Base-by-base conservation (phyloP, 768 basidiomycete species). In the Leccinum imitatum region DNA sequence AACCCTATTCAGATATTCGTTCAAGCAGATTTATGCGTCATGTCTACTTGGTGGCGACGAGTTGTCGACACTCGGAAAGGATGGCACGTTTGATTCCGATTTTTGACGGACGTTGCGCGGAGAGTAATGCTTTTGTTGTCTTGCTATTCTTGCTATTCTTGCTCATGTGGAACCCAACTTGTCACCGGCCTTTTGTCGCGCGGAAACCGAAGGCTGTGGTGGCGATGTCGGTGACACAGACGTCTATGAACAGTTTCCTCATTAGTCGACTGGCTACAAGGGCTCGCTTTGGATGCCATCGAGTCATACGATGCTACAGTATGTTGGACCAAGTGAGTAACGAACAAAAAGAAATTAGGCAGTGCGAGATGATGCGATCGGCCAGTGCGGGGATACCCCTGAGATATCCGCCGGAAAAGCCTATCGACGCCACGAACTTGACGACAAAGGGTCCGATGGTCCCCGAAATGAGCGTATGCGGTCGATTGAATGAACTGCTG, bases 1-100 rank as follows among this genome's bases (percentile, higher is more conserved):
- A 39, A 14, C 50, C 39, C 52, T 31, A 6, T 23, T 57, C 54
- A 65, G 47, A 52, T 10, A 52, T 10, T 15, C 15, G 7, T 71
- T 69, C 37, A 55, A 66, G 62, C 67, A 69, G 63, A 59, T 56
- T 9, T 78, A 75, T 57, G 76, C 72, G 6, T 74, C 75, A 19
- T 79, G 78, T 57, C 58, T 80, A 2, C 63, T 80, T 8, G 70
- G 68, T 48, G 70, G 76, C 15, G 67, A 71, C 25, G 78, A 79
- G 54, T 62, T 78, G 3, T 69, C 59, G 2, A 1, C 71, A 19
- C 55, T 80, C 31, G 74, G 68, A 57, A 67, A 68, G 23, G 60
- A 62, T 5, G 71, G 71, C 21, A 50, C 57, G 11, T 75, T 73
- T 59, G 64, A 75, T 46, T 73, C 68, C 15, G 71, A 73, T 23